Evolutionary conservation across 805 yeast species (phyloP).

Genomic region (Deakozyma indianensis): DNA sequence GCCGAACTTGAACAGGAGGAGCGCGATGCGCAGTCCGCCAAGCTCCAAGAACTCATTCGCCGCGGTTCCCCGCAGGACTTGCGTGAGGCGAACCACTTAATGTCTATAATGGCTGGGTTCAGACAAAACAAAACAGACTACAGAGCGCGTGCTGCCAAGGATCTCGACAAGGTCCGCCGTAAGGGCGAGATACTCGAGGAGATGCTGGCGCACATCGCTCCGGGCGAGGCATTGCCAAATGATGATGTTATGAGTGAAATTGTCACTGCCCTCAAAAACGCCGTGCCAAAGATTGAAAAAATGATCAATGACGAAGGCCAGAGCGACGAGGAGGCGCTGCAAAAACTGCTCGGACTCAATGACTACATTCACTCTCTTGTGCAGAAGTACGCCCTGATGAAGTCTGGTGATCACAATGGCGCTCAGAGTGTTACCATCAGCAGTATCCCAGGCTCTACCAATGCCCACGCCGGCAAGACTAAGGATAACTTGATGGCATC

Average conservation of each 20-base stretch:
- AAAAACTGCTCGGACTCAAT: slow-evolving; percentile 51
- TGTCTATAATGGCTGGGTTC: slow-evolving; percentile 98
- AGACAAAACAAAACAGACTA: slow-evolving; percentile 66
- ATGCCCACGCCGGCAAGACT: slow-evolving; percentile 21
- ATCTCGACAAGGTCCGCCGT: slow-evolving; percentile 66
- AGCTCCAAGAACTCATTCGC: slow-evolving; percentile 86
- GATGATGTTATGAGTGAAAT: slow-evolving; percentile 73
- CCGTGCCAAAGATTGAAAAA: slow-evolving; percentile 77
- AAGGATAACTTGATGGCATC: slow-evolving; percentile 30
- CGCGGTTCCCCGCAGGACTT: slow-evolving; percentile 92
- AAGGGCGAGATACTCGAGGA: slow-evolving; percentile 81
- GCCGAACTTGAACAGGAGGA: slow-evolving; percentile 90
- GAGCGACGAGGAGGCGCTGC: slow-evolving; percentile 47
- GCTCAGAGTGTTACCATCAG: slow-evolving; percentile 37
- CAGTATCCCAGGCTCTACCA: slow-evolving; percentile 6
- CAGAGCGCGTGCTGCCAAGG: slow-evolving; percentile 67
- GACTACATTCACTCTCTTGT: slow-evolving; percentile 61
- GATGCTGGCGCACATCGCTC: slow-evolving; percentile 41
- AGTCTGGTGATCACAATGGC: slow-evolving; percentile 43
- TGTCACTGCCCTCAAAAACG: slow-evolving; percentile 59
- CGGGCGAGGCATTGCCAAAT: slow-evolving; percentile 23
- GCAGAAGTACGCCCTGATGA: slow-evolving; percentile 50
- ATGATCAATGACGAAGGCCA: slow-evolving; percentile 71
- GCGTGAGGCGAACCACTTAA: slow-evolving; percentile 88
- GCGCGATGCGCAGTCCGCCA: slow-evolving; percentile 83